Evolutionary conservation across 441 rosid species (phyloP).

Genomic region (Pelargonium exstipulatum): DNA sequence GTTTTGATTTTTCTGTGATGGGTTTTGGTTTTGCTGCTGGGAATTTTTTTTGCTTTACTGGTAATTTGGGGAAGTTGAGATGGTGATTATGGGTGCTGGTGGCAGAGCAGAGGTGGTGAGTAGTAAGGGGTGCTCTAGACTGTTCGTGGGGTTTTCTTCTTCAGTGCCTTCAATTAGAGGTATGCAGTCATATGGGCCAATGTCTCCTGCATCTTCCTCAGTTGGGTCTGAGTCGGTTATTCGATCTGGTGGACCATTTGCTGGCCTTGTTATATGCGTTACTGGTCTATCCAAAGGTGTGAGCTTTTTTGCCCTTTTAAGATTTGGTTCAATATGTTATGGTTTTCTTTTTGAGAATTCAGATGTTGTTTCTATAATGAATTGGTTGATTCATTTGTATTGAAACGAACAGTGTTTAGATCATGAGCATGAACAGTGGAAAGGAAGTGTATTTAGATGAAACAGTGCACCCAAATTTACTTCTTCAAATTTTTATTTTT

Average conservation of each 20-base stretch:
- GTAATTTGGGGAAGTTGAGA: conserved; percentile 3
- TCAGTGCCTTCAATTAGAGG: conserved; percentile 43
- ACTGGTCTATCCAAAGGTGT: conserved; percentile 94
- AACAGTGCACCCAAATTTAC: conserved; percentile 3
- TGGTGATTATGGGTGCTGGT: conserved; percentile 37
- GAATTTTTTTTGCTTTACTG: conserved; percentile 4
- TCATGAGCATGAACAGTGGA: background rate
- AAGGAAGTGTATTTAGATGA: background rate
- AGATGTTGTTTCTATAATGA: background rate
- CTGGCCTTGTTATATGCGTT: conserved; percentile 77
- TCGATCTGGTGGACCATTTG: conserved; percentile 54
- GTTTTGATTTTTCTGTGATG: conserved; percentile 12
- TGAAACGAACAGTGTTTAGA: background rate
- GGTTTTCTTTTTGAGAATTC: background rate
- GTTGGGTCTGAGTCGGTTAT: conserved; percentile 34
- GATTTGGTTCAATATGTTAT: background rate
- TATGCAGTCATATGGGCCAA: conserved; percentile 35
- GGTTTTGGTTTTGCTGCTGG: background rate
- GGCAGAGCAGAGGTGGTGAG: conserved; percentile 58
- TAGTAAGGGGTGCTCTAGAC: conserved; percentile 77
- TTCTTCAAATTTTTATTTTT: background rate
- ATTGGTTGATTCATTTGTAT: background rate
- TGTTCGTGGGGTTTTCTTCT: conserved; percentile 54
- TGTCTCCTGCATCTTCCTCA: conserved; percentile 44
- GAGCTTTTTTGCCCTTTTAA: background rate